Base-by-base conservation (phyloP, 129 eudicot genomes). In the Kitagawia praeruptora region DNA sequence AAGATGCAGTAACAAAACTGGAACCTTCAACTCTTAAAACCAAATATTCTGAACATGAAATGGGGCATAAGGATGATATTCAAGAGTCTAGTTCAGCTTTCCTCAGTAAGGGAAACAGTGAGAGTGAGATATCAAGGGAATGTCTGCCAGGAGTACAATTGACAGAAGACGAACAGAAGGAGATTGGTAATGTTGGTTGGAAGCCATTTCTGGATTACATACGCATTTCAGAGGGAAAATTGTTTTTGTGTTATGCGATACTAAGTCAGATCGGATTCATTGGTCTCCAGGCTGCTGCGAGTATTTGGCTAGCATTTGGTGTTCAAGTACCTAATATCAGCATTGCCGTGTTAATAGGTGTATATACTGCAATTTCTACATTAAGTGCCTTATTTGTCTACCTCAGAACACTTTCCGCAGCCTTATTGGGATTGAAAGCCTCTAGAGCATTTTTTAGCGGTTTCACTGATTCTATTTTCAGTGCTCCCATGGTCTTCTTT, bases 401-500 rank as follows among this genome's bases (percentile, higher is more conserved):
- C 70, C 75, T 87, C n/a, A 85, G 92, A 74, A 54, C 87, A 54
- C 48, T 81, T 23, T 77, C 83, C 76, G 87, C 91, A 47, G 88
- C 86, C 80, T 76, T 81, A 66, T 48, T 91, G 76, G 93, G 93
- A 78, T 80, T 91, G 49, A 85, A 76, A 87, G 96, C 96, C 38
- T 91, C 96, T 19, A 23, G 82, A 81, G 82, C 84, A 37, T 88
- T 88, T 74, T 91, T 91, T 83, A 82, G 88, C 9, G 77, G 82
- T 54, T 85, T 91, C 67, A 83, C 69, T 56, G 56, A 83, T 37
- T 88, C 93, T 0, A 80, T 91, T 42, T 91, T 91, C 72, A 84
- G 56, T 19, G 96, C 92, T 53, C 93, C 96, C n/a, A 91, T 88
- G 96, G 79, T 83, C 56, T 91, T 91, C 84, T 91, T 91, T 31